Evolutionary conservation across 2,329 filamentous ascomycete species (phyloP).

Genomic region (Cadophora gregata): DNA sequence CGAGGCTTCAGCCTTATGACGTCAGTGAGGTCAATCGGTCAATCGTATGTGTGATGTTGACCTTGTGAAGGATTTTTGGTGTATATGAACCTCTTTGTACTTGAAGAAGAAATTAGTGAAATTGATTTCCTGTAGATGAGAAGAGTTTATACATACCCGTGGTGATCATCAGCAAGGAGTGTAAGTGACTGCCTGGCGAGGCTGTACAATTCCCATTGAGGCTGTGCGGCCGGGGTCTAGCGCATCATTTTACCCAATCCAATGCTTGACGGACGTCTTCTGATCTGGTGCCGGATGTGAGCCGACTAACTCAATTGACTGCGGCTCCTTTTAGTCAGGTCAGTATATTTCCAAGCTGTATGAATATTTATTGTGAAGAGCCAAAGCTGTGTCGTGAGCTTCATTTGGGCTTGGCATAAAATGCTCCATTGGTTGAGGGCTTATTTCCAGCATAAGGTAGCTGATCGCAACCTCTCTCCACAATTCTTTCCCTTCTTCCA

Average conservation of each 20-base stretch:
- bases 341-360: too few species aligned
- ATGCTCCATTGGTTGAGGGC: too few species aligned
- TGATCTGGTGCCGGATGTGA: background rate
- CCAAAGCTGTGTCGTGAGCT: too few species aligned
- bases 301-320: background rate
- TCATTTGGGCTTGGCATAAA: too few species aligned
- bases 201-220: conserved; percentile 3
- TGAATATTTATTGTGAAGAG: too few species aligned
- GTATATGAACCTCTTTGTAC: background rate
- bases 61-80: too few species aligned
- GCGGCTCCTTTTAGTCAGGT: background rate
- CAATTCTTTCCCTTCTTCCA: too few species aligned
- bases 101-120: background rate
- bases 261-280: background rate
- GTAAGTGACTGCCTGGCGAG: conserved; percentile 15
- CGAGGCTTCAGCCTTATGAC: conserved; percentile 22
- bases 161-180: background rate
- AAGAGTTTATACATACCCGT: background rate
- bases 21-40: background rate
- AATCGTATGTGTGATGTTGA: background rate
- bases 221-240: background rate
- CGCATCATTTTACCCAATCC: background rate
- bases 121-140: background rate
- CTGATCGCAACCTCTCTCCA: too few species aligned
- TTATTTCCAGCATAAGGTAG: too few species aligned